Conservation (phyloP, 495 filamentous ascomycete genomes). For the Aspergillus wentii region DNA sequence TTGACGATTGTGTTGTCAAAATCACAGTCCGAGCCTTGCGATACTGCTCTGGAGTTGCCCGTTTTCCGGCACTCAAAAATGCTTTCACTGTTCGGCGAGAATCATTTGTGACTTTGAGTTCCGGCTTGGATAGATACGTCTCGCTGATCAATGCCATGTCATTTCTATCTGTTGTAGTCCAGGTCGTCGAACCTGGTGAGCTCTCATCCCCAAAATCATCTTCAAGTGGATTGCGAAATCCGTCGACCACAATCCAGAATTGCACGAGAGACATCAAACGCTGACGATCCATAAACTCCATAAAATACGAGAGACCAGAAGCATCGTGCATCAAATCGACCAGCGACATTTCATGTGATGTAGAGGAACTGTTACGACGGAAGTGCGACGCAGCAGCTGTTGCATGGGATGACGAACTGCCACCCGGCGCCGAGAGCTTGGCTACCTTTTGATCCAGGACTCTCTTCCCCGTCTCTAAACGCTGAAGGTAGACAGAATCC, state of each 20-base stretch:
- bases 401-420: constrained; percentile 30
- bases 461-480: constrained; percentile 85
- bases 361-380: constrained; percentile 40
- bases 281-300: constrained; percentile 98
- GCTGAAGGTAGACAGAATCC: constrained; percentile 79
- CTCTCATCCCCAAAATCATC: constrained; percentile 74
- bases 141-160: constrained; percentile 89
- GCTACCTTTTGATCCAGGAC: constrained; percentile 87
- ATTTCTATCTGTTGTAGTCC: constrained; percentile 79
- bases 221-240: constrained; percentile 92
- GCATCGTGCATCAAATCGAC: constrained; percentile 81
- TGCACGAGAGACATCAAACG: constrained; percentile 84
- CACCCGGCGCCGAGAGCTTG: constrained; percentile 66
- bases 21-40: constrained; percentile 77
- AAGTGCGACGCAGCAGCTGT: constrained; percentile 30
- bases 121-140: constrained; percentile 75
- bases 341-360: constrained; percentile 65
- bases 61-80: constrained; percentile 72
- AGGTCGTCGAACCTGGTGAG: constrained; percentile 57
- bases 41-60: constrained; percentile 76
- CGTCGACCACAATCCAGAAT: constrained; percentile 98
- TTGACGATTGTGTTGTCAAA: constrained; percentile 72
- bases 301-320: constrained; percentile 91
- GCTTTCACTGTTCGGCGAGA: constrained; percentile 63
- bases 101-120: constrained; percentile 69